Evolutionary conservation across 139 green algal genomes (phyloP).

Genomic region (Desmodesmus armatus): DNA sequence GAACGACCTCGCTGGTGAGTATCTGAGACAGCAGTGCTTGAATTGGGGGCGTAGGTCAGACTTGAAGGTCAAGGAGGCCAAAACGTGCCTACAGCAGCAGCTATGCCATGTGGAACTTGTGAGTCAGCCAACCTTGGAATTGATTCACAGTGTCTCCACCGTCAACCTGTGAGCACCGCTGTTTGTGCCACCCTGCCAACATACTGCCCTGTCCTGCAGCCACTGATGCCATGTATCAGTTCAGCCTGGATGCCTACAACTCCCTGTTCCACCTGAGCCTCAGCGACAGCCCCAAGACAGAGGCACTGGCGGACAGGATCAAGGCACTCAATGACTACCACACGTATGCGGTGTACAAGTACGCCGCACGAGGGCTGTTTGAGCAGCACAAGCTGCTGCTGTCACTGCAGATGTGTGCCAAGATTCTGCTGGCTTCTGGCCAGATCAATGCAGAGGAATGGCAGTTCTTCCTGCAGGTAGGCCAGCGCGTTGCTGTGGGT

Average conservation of each 20-base stretch:
- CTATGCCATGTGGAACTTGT: too few relatives aligned
- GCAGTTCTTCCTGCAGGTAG: slow-evolving; percentile 87
- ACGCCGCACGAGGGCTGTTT: slow-evolving; percentile 86
- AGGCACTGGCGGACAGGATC: slow-evolving; percentile 80
- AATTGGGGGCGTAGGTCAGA: not conserved
- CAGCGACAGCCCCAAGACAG: slow-evolving; percentile 56
- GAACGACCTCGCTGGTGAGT: slow-evolving; percentile 77
- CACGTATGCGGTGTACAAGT: slow-evolving; percentile 91
- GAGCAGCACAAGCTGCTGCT: slow-evolving; percentile 96
- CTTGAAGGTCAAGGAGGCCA: too few relatives aligned
- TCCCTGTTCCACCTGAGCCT: slow-evolving; percentile 84
- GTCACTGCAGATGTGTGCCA: slow-evolving; percentile 86
- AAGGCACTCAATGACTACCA: slow-evolving; percentile 88
- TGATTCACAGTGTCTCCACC: too few relatives aligned
- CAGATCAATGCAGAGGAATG: slow-evolving; percentile 86
- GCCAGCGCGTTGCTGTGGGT: slow-evolving; percentile 62
- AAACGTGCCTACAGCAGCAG: too few relatives aligned
- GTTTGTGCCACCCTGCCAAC: not conserved
- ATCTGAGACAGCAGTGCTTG: not conserved
- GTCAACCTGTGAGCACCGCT: too few relatives aligned
- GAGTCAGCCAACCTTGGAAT: too few relatives aligned
- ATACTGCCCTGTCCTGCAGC: not conserved
- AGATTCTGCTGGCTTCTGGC: slow-evolving; percentile 65
- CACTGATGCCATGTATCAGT: slow-evolving; percentile 52
- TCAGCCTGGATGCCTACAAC: slow-evolving; percentile 88